Evolutionary conservation across 441 rosid species (phyloP).

Genomic region (Adansonia rubrostipa): DNA sequence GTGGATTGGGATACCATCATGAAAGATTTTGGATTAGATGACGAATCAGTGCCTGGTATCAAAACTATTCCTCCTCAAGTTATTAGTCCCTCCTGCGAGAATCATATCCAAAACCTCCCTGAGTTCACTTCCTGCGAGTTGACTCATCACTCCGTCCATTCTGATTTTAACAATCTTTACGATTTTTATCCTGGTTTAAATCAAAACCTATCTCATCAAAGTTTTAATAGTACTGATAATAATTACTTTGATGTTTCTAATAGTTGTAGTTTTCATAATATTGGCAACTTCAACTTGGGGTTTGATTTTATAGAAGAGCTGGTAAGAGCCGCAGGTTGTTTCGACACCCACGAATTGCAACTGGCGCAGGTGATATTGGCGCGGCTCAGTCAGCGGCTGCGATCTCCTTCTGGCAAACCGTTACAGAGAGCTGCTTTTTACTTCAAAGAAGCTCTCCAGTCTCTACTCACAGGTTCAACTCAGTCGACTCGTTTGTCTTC

Average conservation of each 20-base stretch:
- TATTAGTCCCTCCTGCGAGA: slow-evolving; percentile 37
- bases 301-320: slow-evolving; percentile 79
- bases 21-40: slow-evolving; percentile 77
- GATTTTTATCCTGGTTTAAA: slow-evolving; percentile 21
- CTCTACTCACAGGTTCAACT: slow-evolving; percentile 54
- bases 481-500: slow-evolving; percentile 47
- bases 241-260: slow-evolving; percentile 38
- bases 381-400: slow-evolving; percentile 68
- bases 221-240: not conserved
- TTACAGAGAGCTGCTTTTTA: slow-evolving; percentile 82
- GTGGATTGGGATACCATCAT: slow-evolving; percentile 92
- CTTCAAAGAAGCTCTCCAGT: slow-evolving; percentile 81
- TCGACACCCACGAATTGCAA: slow-evolving; percentile 78
- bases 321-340: slow-evolving; percentile 71
- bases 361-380: slow-evolving; percentile 76
- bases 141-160: slow-evolving; percentile 37
- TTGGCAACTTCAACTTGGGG: slow-evolving; percentile 36
- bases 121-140: slow-evolving; percentile 44
- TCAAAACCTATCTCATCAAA: slow-evolving; percentile 21
- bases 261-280: slow-evolving; percentile 27
- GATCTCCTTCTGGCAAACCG: slow-evolving; percentile 72
- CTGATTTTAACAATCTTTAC: slow-evolving; percentile 37
- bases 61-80: slow-evolving; percentile 32
- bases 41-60: slow-evolving; percentile 51
- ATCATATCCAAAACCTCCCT: slow-evolving; percentile 47